Conservation (phyloP, 73 alveolate species). For the Vitrella brassicaformis region DNA sequence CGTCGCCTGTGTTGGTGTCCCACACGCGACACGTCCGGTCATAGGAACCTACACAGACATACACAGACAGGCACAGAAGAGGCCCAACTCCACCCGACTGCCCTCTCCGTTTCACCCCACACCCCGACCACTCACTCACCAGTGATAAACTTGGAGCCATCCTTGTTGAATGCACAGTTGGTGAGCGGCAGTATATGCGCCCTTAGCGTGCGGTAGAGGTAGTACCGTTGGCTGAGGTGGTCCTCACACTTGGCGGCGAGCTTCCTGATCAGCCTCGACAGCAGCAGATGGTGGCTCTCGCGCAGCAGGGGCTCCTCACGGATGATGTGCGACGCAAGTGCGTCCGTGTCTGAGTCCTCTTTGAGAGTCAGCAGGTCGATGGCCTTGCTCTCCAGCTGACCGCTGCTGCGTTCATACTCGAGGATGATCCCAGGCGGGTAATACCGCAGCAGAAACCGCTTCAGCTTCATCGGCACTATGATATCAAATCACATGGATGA, state of each 20-base stretch:
- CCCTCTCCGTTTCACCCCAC: too few relatives aligned
- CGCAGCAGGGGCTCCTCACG: conserved; percentile 78
- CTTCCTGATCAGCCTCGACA: conserved; percentile 58
- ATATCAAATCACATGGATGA: too few relatives aligned
- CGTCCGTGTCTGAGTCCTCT: conserved; percentile 77
- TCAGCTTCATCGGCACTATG: conserved; percentile 94
- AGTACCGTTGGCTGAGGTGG: conserved; percentile 55
- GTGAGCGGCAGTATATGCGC: conserved; percentile 98
- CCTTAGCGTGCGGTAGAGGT: conserved; percentile 75
- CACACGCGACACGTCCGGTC: conserved; percentile 99
- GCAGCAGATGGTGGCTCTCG: conserved; percentile 39
- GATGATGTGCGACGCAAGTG: conserved; percentile 70
- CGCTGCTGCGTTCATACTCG: conserved; percentile 76
- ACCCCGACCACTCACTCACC: conserved; percentile 2
- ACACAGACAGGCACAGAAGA: neutral
- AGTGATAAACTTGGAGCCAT: conserved; percentile 76
- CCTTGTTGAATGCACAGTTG: conserved; percentile 98
- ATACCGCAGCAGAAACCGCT: conserved; percentile 82
- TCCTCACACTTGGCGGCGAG: conserved; percentile 41
- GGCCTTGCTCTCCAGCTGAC: conserved; percentile 79
- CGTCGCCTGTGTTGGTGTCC: conserved; percentile 93
- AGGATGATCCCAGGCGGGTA: conserved; percentile 94
- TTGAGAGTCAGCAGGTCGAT: conserved; percentile 81
- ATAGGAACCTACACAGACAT: conserved; percentile 67
- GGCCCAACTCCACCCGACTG: too few relatives aligned